A percentile compares a stretch with the other conserved stretches of the same genome.
phyloP scores from a whole-genome alignment of 106 monocot genomes.

The Triglochin maritima region DNA sequence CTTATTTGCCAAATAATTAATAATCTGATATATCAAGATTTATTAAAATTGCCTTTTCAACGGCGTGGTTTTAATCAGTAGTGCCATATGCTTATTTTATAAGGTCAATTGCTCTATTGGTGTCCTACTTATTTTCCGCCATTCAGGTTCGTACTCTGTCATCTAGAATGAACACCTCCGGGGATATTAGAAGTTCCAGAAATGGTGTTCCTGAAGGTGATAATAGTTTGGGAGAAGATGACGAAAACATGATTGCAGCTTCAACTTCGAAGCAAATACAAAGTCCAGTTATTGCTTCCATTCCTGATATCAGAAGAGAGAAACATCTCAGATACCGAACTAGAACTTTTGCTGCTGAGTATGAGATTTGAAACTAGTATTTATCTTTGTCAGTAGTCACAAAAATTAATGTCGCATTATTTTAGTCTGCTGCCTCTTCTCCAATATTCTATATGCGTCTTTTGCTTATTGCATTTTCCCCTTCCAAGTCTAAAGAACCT shows the following conservation, averaged over 20 bases:
- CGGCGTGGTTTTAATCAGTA: no score
- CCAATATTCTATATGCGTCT: not conserved
- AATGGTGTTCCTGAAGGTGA: slow-evolving; percentile 33
- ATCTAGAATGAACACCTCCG: slow-evolving; percentile 22
- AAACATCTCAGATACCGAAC: slow-evolving; percentile 95
- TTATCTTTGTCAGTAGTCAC: not conserved
- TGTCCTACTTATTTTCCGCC: no score
- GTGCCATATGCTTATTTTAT: no score
- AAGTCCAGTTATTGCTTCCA: slow-evolving; percentile 13
- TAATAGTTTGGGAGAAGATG: slow-evolving; percentile 43
- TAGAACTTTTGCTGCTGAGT: slow-evolving; percentile 97
- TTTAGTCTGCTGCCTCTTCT: no score
- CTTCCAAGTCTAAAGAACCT: no score
- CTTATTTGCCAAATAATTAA: no score
- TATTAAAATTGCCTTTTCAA: no score
- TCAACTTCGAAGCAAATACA: slow-evolving; percentile 20
- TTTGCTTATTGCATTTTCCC: not conserved
- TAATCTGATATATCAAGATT: no score
- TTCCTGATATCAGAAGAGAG: slow-evolving; percentile 28
- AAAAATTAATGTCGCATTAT: not conserved
- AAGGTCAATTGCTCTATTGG: no score
- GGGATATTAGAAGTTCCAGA: slow-evolving; percentile 14
- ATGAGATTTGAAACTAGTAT: slow-evolving; percentile 14
- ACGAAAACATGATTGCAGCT: slow-evolving; percentile 79
- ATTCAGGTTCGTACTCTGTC: slow-evolving; percentile 72